Base-by-base conservation (phyloP, 306 rosid genomes). In the Spatholobus suberectus region DNA sequence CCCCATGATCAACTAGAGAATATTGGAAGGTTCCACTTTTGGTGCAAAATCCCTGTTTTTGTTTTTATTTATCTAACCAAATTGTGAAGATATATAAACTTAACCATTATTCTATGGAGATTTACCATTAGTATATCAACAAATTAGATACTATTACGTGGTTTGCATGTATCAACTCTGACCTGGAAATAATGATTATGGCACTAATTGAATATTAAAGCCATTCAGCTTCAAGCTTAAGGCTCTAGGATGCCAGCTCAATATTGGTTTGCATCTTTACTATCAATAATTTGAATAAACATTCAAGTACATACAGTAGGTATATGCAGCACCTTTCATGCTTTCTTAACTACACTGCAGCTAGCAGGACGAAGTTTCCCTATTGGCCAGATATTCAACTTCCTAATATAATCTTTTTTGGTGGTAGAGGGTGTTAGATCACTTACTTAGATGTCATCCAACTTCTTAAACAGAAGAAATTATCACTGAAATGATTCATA, bases 401-500 rank as follows among this genome's bases (percentile, higher is more conserved):
- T 18, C 29, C n/a, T 40, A 27, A 61, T 62, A 75, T 75, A 23
- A 13, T 21, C 7, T 38, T 73, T 38, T 18, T 1, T 12, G 2
- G 52, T 35, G 51, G 35, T 78, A 8, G 57, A n/a, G 67, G 40
- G 47, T 55, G 5, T 18, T 37, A 67, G 8, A 18, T 37, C 14
- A 18, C 27, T 77, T 70, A 18, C 27, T 77, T 70, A 26, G 46
- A 82, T 43, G 54, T 23, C 40, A 54, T 55, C 70, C 21, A 76
- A 21, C 18, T 59, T 68, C 78, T 32, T 77, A 32, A 44, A 26
- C 17, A 70, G 57, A 70, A 47, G 18, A 41, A 38, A 12, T 3
- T 62, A 69, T 52, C 70, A 78, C 21, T 40, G 34, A 8, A 73
- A 13, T 0, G 9, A 49, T 5, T 23, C 10, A 46, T 34, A 21